Base-by-base conservation (phyloP, 495 filamentous ascomycete genomes). In the Bathelium albidoporum region DNA sequence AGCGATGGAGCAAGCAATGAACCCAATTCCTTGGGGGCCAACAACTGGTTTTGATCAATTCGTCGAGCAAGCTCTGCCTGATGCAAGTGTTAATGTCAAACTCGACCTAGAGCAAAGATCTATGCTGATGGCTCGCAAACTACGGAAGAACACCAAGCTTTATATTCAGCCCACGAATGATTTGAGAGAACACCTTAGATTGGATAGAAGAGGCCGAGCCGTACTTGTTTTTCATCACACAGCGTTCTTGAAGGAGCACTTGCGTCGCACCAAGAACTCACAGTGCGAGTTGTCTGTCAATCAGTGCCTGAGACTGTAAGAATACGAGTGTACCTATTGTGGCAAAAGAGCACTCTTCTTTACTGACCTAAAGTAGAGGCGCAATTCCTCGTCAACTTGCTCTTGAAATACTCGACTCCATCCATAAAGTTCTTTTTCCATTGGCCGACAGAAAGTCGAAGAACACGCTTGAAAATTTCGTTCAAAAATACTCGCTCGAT, bases 331-430 rank as follows among this genome's bases (percentile, higher is more conserved):
- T 26, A 9, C 16, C 5, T 9, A 20, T 29, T 11, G 22, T 11
- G 2, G 16, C 49, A 55, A 11, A 55, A 28, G 11, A 29, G 2
- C 29, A 29, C 24, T 24, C 20, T 55, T 20, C 9, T 55, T 55
- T 26, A 55, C 49, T 55, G 24, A 55, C 49, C 49, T 49, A n/a
- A 2, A 55, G 7, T 16, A 55, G 49, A 9, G 49, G 49, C 49
- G 49, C 49, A 9, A 29, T 55, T 55, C 49, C 49, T 11, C 49
- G 49, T 3, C 49, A 55, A 16, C 49, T 55, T 55, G 49, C 49
- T 55, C 49, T 55, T 16, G 49, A 55, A 55, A 28, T 28, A n/a
- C 49, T 55, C 49, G 49, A 55, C 24, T 55, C 49, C 20, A 55
- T 55, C 26, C 49, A 55, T 16, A 55, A 55, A 29, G 24, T 55